Conservation (phyloP, 768 basidiomycete genomes). For the Lenzites betulinus region DNA sequence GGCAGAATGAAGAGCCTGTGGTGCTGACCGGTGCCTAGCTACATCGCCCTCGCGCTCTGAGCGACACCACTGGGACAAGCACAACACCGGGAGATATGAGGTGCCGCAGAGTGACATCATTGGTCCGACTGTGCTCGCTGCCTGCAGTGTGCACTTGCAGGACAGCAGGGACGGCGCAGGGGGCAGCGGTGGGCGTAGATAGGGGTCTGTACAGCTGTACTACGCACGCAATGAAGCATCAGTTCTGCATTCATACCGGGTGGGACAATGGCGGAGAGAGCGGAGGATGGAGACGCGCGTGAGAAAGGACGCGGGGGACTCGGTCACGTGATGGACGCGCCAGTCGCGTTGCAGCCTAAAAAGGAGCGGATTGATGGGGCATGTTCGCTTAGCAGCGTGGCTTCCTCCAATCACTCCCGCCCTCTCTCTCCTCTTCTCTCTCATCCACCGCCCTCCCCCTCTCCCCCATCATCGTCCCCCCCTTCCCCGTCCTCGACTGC, state of each 20-base stretch:
- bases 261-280: not conserved
- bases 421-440: constrained; percentile 9
- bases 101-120: too few species aligned
- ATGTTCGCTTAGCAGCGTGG: constrained; percentile 17
- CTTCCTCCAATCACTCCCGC: constrained; percentile 17
- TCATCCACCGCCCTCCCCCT: constrained; percentile 1
- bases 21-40: constrained; percentile 39
- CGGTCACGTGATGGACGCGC: constrained; percentile 47
- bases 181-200: not conserved
- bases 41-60: constrained; percentile 52
- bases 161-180: not conserved
- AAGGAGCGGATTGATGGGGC: constrained; percentile 18
- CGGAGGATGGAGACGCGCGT: constrained; percentile 4
- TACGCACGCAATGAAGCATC: not conserved
- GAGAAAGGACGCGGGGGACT: constrained; percentile 17
- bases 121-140: too few species aligned
- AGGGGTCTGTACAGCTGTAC: too few species aligned
- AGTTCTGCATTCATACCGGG: not conserved
- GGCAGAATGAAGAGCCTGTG: not conserved
- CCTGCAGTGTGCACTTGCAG: not conserved
- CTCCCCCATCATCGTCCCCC: constrained; percentile 6
- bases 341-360: constrained; percentile 47
- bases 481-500: constrained; percentile 10
- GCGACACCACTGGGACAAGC: not conserved
- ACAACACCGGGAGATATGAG: too few species aligned